Base-by-base conservation (phyloP, 208 protist genomes). In the Trypanosomatidae sp. region DNA sequence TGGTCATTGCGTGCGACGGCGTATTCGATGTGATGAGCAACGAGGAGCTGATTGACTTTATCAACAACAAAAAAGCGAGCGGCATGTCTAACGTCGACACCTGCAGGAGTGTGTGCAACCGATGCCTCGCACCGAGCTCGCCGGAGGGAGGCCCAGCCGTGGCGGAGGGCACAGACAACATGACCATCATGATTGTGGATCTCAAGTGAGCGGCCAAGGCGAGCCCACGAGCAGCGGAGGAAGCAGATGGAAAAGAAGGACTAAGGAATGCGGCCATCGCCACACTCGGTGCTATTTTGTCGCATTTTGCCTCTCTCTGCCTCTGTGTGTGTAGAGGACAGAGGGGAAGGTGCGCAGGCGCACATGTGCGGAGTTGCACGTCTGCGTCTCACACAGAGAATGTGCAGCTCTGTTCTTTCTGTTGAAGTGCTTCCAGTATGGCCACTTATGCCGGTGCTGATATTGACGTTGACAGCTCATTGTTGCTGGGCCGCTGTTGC, bases 11-110 rank as follows among this genome's bases (percentile, higher is more conserved):
- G 67, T 97, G 93, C 77, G 93, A 97, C 79, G 93, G 93, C 46
- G 93, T 97, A 73, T 97, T 96, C 70, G 93, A 97, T 71, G 89
- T 94, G 13, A 78, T 96, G 55, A 83, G 56, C 22, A 96, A 96
- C 74, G 89, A 93, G 13, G 86, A 96, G 66, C 85, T 97, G 10
- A 81, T 95, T 12, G 76, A 99, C 90, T 79, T 89, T 52, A 84
- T 96, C 66, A 79, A 76, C 56, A 53, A 58, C 15, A 74, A 77
- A 33, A 87, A 87, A 73, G 72, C 71, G 44, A 62, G 56, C 3
- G 83, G 79, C 3, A 73, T 86, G 74, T 39, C 50, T 13, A 91
- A 91, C 70, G 65, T 82, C 49, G 66, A 86, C 41, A 91, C 95
- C 49, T 94, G 86, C 74, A 85, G 90, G 73, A 83, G 76, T 13